These are phyloP conservation scores for Escovopsis sp. DNA, from an alignment of 2,329 filamentous ascomycete species.

Conservation along the genomic window DNA sequence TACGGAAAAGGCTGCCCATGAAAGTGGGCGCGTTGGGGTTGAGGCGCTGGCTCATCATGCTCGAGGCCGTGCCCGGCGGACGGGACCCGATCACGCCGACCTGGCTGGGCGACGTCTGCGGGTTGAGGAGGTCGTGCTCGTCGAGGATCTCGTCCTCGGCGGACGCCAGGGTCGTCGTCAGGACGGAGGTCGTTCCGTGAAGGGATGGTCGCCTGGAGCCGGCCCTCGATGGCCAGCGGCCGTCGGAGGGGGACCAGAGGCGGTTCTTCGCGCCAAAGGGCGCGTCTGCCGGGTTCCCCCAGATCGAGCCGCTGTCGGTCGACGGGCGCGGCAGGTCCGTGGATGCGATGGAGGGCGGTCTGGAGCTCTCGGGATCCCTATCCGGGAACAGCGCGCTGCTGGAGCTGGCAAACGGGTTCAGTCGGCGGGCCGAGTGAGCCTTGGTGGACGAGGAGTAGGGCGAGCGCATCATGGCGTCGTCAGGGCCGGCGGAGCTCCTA, in stretches of 20 bases:
- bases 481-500: slow-evolving; percentile 35
- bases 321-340: slow-evolving; percentile 62
- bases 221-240: slow-evolving; percentile 43
- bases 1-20: slow-evolving; percentile 52
- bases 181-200: slow-evolving; percentile 55
- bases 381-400: slow-evolving; percentile 36
- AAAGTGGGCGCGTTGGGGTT: slow-evolving; percentile 88
- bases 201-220: slow-evolving; percentile 70
- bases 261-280: slow-evolving; percentile 37
- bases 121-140: slow-evolving; percentile 38
- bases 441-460: slow-evolving; percentile 16
- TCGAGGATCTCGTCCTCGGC: slow-evolving; percentile 51
- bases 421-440: slow-evolving; percentile 25
- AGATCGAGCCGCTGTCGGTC: slow-evolving; percentile 64
- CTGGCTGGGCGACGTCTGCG: slow-evolving; percentile 38
- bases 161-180: slow-evolving; percentile 46
- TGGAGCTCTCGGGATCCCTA: slow-evolving; percentile 42
- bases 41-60: slow-evolving; percentile 43
- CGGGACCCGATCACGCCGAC: slow-evolving; percentile 69
- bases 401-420: slow-evolving; percentile 37
- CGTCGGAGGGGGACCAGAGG: slow-evolving; percentile 50
- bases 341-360: slow-evolving; percentile 55
- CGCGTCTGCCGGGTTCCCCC: slow-evolving; percentile 40
- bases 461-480: slow-evolving; percentile 17
- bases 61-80: slow-evolving; percentile 28